Evolutionary conservation across 331 rosid species (phyloP), one percentile per base, ranked within the genome.

Genomic region (Acacia pycnantha): DNA sequence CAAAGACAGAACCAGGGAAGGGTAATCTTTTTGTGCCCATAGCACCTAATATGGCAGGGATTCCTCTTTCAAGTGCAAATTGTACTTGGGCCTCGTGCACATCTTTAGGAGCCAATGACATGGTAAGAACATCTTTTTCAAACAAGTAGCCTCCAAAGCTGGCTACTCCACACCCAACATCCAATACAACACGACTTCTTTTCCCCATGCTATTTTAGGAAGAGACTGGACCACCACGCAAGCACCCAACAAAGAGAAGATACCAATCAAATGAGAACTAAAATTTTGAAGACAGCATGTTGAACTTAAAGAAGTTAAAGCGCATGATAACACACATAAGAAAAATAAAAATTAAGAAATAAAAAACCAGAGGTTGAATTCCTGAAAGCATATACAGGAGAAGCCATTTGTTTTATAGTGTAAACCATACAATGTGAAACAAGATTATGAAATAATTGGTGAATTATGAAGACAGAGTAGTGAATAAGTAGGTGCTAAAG

Each of bases 41-140:
- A 59, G 88, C 98, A 50, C 91, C 93, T 80, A 90, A 81, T 82
- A 87, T 89, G 48, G 98, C 97, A 8, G 98, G 97, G 76, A 94
- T 94, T 79, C 98, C 98, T 31, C 98, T 84, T 82, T 94, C 98
- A 27, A 94, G 87, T 8, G 98, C 98, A 87, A 94, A 90, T 74
- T 94, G 98, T 21, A 92, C 94, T 79, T 94, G 98, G 43, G 98
- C 97, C 81, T 94, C 95, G 8, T 94, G 98, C 82, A 88, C 95
- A 76, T 94, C 98, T 82, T 94, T 94, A 51, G 98, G 97, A 81
- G 98, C 97, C 78, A 94, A 86, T 59, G 98, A 94, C 94, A 94
- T 89, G 70, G 97, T 70, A 72, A 94, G 89, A 82, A 88, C 95
- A 29, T 90, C 95, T 85, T 94, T 94, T 40, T 92, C 94, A 53